A percentile compares a stretch with the other conserved stretches of the same genome.
phyloP scores from a whole-genome alignment of 192 early-diverging fungal species.

The Funneliformis mosseae region DNA sequence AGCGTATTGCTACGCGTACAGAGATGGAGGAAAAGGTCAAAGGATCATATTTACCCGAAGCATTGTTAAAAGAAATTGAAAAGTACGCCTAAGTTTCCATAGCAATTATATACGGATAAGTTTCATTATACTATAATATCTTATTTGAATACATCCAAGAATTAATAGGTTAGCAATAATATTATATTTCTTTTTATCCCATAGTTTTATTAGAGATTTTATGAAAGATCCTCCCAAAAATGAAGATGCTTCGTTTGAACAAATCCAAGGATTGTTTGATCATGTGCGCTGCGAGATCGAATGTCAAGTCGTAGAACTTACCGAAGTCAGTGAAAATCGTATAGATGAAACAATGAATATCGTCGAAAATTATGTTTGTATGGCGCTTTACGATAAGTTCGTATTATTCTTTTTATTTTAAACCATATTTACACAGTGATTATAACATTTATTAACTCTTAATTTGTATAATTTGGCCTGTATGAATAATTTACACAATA shows the following conservation, averaged over 20 bases:
- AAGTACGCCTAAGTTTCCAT: neutral
- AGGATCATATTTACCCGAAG: neutral
- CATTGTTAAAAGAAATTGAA: neutral
- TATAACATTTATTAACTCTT: neutral
- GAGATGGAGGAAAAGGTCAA: conserved; percentile 8
- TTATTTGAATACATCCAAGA: neutral
- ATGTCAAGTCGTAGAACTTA: neutral
- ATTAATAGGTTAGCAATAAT: neutral
- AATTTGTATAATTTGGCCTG: neutral
- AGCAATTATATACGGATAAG: neutral
- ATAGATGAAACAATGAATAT: conserved; percentile 31
- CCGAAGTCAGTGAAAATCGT: conserved; percentile 14
- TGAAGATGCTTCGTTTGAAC: conserved; percentile 4
- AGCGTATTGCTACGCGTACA: neutral
- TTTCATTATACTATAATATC: neutral
- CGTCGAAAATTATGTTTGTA: conserved; percentile 44
- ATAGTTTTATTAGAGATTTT: conserved; percentile 18
- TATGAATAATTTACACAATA: neutral
- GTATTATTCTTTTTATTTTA: neutral
- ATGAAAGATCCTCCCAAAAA: neutral
- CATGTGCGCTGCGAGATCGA: neutral
- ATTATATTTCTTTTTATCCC: neutral
- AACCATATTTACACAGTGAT: neutral
- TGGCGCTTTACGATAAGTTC: conserved; percentile 44
- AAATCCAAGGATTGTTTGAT: conserved; percentile 26